These are phyloP conservation scores for Penicillium sp. DNA, from an alignment of 2,329 filamentous ascomycete species.

Conservation along the genomic window DNA sequence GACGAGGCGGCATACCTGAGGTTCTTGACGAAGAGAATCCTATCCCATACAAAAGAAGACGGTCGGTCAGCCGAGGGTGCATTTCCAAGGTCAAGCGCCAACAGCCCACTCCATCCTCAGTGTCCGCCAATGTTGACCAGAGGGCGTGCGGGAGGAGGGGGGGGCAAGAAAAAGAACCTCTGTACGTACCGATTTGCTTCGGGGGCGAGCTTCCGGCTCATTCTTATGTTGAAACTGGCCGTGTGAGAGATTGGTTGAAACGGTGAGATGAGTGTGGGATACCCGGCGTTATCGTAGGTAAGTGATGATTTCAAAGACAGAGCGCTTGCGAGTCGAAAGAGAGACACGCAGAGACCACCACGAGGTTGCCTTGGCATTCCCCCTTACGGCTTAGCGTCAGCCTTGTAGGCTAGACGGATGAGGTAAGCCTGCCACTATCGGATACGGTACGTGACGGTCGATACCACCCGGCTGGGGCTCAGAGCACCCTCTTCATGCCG, in stretches of 20 bases:
- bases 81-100: too few relatives aligned
- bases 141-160: conserved; percentile 7
- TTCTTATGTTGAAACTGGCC: conserved; percentile 28
- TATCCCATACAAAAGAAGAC: conserved; percentile 32
- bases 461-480: background rate
- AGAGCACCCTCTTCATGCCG: background rate
- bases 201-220: conserved; percentile 77
- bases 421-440: conserved; percentile 1
- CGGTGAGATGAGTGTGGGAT: conserved; percentile 16
- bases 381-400: conserved; percentile 12
- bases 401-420: conserved; percentile 2
- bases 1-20: conserved; percentile 63
- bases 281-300: conserved; percentile 22
- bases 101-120: too few relatives aligned
- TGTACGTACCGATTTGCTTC: conserved; percentile 93
- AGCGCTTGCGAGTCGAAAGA: conserved; percentile 15
- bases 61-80: background rate
- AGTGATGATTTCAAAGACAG: conserved; percentile 16
- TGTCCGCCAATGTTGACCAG: too few relatives aligned
- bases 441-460: conserved; percentile 8
- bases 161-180: conserved; percentile 24
- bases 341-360: conserved; percentile 23
- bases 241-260: conserved; percentile 14
- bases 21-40: conserved; percentile 99
- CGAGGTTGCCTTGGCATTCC: conserved; percentile 24